Evolutionary conservation across 164 flowering plant genomes (phyloP).

Genomic region (Dillenia suffruticosa): DNA sequence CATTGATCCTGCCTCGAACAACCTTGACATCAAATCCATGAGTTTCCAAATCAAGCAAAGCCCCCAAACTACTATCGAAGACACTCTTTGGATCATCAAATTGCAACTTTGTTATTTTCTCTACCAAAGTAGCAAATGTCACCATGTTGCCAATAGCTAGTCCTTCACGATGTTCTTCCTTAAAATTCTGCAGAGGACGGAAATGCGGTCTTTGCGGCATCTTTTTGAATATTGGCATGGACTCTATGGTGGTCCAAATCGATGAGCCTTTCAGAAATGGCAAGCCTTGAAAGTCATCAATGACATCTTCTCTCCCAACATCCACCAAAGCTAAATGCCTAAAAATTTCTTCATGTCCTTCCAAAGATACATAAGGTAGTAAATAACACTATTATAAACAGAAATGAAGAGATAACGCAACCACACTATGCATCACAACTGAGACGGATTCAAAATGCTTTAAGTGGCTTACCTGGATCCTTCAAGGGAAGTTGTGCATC

Average conservation of each 20-base stretch:
- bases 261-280: conserved; percentile 36
- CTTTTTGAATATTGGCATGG: conserved; percentile 32
- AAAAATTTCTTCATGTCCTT: no score
- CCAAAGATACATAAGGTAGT: no score
- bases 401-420: no score
- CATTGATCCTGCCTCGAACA: conserved; percentile 20
- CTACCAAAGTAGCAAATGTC: conserved; percentile 30
- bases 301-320: not conserved
- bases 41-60: conserved; percentile 35
- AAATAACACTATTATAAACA: no score
- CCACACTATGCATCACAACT: no score
- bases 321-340: no score
- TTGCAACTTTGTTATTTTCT: conserved; percentile 22
- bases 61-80: conserved; percentile 23
- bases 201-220: conserved; percentile 55
- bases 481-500: no score
- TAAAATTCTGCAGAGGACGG: conserved; percentile 24
- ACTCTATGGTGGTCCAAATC: conserved; percentile 38
- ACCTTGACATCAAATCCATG: conserved; percentile 39
- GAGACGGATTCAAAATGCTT: no score
- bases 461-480: no score
- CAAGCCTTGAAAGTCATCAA: conserved; percentile 8
- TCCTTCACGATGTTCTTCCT: conserved; percentile 46
- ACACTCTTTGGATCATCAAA: conserved; percentile 24
- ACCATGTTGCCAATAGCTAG: conserved; percentile 47